Base-by-base conservation (phyloP, 768 basidiomycete genomes). In the Strobilomyces dryophilus region DNA sequence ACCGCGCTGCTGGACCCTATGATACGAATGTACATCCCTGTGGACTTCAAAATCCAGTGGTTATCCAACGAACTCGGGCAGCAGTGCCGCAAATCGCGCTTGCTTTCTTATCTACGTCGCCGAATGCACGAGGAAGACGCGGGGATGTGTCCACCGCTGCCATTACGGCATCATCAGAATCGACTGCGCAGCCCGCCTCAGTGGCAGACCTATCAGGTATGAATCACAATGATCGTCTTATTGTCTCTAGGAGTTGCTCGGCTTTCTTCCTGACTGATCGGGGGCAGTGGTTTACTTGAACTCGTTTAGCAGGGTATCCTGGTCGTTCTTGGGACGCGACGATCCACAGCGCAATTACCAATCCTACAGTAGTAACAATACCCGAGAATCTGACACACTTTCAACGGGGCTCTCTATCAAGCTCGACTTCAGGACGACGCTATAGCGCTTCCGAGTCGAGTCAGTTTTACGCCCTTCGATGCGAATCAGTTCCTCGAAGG, bases 1-100 rank as follows among this genome's bases (percentile, higher is more conserved):
- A 20, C 20, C 47, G 29, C 45, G 32, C 37, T 51, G 60, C 15
- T 48, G 35, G 51, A 56, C 63, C 63, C 60, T 59, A 52, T 59
- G 50, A 56, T 49, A 47, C 21, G 47, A 35, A 51, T 48, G 24
- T n/a, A 29, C 37, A 14, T 32, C 24, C 45, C 42, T 46, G 51
- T 45, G 21, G 43, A 44, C 27, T 40, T 24, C 14, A 18, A 10
- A 49, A 44, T 26, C 17, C 14, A 39, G 15, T 40, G 7, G 6
- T 31, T 51, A 61, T 45, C 47, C 55, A 55, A 32, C 17, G 41
- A 36, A 40, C 41, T 8, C 4, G 39, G 18, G 17, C 17, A 26
- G 43, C 20, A 42, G 24, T 51, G 34, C 47, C 52, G 51, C 34
- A 51, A 54, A 37, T 59, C 57, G 42, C 17, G 44, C 44, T 49